Evolutionary conservation across 2,329 filamentous ascomycete species (phyloP), one percentile per base, ranked within the genome.

Genomic region (Geosmithia putterillii): DNA sequence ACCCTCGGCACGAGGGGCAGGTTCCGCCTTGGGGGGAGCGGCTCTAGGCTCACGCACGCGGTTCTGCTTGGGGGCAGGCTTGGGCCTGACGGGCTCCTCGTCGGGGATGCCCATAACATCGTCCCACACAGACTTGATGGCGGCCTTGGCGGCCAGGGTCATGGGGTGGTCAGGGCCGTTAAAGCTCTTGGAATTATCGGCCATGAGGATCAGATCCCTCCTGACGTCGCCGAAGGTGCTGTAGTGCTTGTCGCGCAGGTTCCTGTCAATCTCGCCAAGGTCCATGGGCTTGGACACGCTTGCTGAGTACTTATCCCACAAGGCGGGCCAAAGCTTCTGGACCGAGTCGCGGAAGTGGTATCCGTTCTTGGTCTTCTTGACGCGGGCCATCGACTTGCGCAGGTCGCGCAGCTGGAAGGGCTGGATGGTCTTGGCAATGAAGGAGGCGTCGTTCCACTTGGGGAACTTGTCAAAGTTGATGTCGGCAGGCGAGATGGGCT

Each of bases 301-400:
- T 32, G 82, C 69, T 2, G 75, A 67, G 49, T 83, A 85, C 48
- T 87, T 84, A 2, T 78, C 79, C 44, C 86, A 87, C 36, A 96
- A 78, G 22, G 67, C 70, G 36, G 95, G 74, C 61, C 83, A 86
- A 20, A 90, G 66, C 35, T 73, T 76, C 57, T 86, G 74, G 7
- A 96, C 92, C 0, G 92, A 82, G 37, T 80, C 73, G 49, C 78
- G 73, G 66, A 95, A 96, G 44, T 82, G 75, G 7, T 66, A 64
- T 2, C 90, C 86, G 46, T 81, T 78, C 58, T 90, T 87, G 40
- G 86, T 89, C 63, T 94, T 92, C 66, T 94, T 94, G 45, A 90
- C 71, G 42, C 82, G 80, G 25, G 79, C 81, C 42, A 90, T 65
- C 25, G 81, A 71, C 47, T 79, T 76, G 28, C 81, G 64, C 38